Conservation (phyloP, 2,329 filamentous ascomycete species). For the Fusarium algeriense region DNA sequence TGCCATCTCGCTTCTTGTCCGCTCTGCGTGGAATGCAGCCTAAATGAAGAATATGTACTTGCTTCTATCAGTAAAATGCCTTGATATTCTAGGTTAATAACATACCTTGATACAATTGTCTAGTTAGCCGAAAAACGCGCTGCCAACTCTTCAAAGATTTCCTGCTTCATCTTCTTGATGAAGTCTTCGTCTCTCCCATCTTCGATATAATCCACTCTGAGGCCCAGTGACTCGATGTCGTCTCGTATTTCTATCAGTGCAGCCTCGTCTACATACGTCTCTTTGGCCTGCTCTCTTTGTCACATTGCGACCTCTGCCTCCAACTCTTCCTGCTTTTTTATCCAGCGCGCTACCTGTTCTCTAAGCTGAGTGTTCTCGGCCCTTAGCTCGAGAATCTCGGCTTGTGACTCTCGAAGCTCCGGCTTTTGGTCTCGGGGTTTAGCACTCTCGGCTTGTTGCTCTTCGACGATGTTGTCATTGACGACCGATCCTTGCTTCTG, state of each 20-base stretch:
- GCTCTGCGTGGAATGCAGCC: neutral
- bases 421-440: neutral
- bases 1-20: neutral
- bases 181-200: conserved; percentile 5
- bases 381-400: neutral
- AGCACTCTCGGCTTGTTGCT: neutral
- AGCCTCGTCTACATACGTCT: neutral
- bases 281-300: neutral
- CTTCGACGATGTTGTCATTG: neutral
- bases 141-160: conserved; percentile 3
- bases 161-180: conserved; percentile 2
- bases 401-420: neutral
- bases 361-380: neutral
- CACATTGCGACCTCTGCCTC: neutral
- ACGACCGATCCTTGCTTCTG: neutral
- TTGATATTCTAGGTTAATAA: neutral
- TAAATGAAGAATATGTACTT: neutral
- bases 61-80: neutral
- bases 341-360: neutral
- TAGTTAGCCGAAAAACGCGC: neutral
- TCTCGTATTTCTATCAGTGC: conserved; percentile 6
- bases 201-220: neutral
- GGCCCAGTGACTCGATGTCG: neutral
- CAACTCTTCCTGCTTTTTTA: neutral
- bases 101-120: neutral